Percentiles rank a stretch among this genome's conserved stretches.
Evolutionary conservation across 345 rosid genomes (phyloP).

Genomic region (Tarenaya hassleriana): DNA sequence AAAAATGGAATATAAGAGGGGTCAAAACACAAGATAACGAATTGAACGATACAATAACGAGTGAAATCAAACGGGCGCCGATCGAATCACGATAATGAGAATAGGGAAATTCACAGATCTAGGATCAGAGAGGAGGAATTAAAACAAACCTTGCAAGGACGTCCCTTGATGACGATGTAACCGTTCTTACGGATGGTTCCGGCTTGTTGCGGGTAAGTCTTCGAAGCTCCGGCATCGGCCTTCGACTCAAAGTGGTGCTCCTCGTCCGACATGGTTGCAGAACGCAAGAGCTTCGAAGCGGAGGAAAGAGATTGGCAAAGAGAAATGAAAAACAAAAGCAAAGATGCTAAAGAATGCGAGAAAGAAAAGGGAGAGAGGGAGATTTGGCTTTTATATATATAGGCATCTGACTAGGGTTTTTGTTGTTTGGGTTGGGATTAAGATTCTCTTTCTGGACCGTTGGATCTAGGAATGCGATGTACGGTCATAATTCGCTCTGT

Average conservation of each 20-base stretch:
- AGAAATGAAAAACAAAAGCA: too few relatives aligned
- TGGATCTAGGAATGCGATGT: too few relatives aligned
- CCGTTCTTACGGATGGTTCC: slow-evolving; percentile 39
- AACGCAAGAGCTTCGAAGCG: too few relatives aligned
- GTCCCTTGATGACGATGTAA: slow-evolving; percentile 34
- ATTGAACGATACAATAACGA: too few relatives aligned
- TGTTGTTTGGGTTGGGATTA: slow-evolving; percentile 6
- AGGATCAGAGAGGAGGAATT: not conserved
- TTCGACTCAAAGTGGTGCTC: slow-evolving; percentile 39
- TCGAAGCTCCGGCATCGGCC: slow-evolving; percentile 36
- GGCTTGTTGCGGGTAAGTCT: slow-evolving; percentile 34
- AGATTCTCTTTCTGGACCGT: not conserved
- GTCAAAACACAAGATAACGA: too few relatives aligned
- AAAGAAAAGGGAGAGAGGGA: too few relatives aligned
- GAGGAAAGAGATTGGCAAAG: too few relatives aligned
- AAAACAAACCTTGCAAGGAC: slow-evolving; percentile 34
- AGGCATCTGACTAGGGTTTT: not conserved
- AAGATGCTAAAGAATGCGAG: too few relatives aligned
- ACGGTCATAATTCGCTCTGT: too few relatives aligned
- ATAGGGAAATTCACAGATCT: not conserved
- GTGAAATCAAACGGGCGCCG: too few relatives aligned
- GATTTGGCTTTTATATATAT: too few relatives aligned
- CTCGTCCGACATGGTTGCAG: slow-evolving; percentile 33
- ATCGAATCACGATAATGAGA: slow-evolving; percentile 1
- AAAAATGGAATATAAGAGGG: too few relatives aligned